These are phyloP conservation scores for Cyberlindnera veronae DNA, from an alignment of 805 yeast genomes.

Conservation along the genomic window DNA sequence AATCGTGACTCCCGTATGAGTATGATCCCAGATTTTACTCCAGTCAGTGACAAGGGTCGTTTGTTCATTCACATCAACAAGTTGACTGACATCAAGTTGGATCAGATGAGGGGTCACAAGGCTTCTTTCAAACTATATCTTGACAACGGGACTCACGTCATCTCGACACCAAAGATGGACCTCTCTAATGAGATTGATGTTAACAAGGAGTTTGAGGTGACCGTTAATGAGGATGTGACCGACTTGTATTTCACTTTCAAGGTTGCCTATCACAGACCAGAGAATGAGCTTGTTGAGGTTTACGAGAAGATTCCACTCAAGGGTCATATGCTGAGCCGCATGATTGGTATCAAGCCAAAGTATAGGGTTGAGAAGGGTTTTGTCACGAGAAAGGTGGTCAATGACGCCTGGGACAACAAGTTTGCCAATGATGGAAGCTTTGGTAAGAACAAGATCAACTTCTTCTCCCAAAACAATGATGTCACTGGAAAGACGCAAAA, in stretches of 20 bases:
- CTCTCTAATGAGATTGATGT: conserved; percentile 35
- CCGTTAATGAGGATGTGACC: conserved; percentile 51
- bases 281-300: conserved; percentile 54
- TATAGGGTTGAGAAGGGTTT: conserved; percentile 39
- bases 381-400: conserved; percentile 44
- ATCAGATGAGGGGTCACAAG: conserved; percentile 40
- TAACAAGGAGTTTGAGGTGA: conserved; percentile 75
- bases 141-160: conserved; percentile 81
- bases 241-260: conserved; percentile 73
- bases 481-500: conserved; percentile 50
- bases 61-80: conserved; percentile 45
- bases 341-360: conserved; percentile 39
- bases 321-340: conserved; percentile 41
- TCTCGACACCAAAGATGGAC: conserved; percentile 53
- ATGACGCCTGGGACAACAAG: conserved; percentile 57
- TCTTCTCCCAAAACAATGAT: conserved; percentile 52
- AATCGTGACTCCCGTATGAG: conserved; percentile 15
- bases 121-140: conserved; percentile 43
- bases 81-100: conserved; percentile 42
- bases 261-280: conserved; percentile 47
- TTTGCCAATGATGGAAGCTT: conserved; percentile 88
- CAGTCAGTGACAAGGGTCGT: conserved; percentile 38
- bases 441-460: conserved; percentile 70
- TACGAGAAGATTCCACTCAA: conserved; percentile 51
- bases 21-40: conserved; percentile 2